phyloP scores from a whole-genome alignment of 1,284 basidiomycete species.

The Cystobasidiaceae sp. region DNA sequence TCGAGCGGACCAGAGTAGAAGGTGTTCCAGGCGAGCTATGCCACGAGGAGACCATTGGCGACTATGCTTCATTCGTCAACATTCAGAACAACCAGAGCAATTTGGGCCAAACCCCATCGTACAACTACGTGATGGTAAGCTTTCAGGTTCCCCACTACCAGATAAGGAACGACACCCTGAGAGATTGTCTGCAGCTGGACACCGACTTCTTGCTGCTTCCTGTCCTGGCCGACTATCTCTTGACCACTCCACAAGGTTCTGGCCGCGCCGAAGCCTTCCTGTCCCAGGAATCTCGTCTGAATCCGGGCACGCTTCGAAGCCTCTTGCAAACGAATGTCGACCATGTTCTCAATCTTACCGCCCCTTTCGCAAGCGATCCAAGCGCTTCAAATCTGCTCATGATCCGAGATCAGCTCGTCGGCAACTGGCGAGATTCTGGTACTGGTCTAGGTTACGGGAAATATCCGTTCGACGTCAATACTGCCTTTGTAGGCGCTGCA shows the following conservation, averaged over 20 bases:
- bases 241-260: slow-evolving; percentile 36
- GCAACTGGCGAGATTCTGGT: slow-evolving; percentile 56
- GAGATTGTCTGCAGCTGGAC: slow-evolving; percentile 43
- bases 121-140: slow-evolving; percentile 50
- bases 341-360: slow-evolving; percentile 44
- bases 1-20: slow-evolving; percentile 48
- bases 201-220: slow-evolving; percentile 52
- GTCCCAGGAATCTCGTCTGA: slow-evolving; percentile 45
- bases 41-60: slow-evolving; percentile 51
- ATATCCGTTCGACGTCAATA: slow-evolving; percentile 54
- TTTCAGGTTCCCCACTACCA: too few species aligned
- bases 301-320: slow-evolving; percentile 48
- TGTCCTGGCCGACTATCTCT: slow-evolving; percentile 48
- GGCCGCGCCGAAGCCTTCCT: slow-evolving; percentile 46
- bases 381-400: slow-evolving; percentile 44
- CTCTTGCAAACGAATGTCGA: slow-evolving; percentile 47
- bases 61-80: slow-evolving; percentile 46
- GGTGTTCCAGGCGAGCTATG: slow-evolving; percentile 48
- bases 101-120: slow-evolving; percentile 49
- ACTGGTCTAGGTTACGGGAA: slow-evolving; percentile 52
- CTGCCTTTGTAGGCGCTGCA: slow-evolving; percentile 53
- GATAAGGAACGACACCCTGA: too few species aligned
- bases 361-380: slow-evolving; percentile 47
- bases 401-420: slow-evolving; percentile 48
- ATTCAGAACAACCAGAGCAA: slow-evolving; percentile 48